Evolutionary conservation across 2,329 filamentous ascomycete species (phyloP), one percentile per base, ranked within the genome.

Genomic region (Neopestalotiopsis rosae): DNA sequence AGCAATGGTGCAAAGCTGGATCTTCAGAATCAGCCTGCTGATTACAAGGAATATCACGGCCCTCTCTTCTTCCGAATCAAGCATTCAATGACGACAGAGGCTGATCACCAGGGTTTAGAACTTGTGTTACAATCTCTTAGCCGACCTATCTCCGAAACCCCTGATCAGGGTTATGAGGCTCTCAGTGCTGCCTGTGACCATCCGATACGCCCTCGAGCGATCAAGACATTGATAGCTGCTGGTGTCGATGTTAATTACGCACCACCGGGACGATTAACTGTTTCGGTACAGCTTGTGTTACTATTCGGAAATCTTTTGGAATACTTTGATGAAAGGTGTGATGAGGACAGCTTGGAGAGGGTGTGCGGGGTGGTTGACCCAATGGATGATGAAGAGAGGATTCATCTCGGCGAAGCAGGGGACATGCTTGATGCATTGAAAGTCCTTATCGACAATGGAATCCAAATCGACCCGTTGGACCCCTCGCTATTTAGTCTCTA

Each of bases 231-330:
- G 30, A 38, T 62, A 14, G 32, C 4, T n/a, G 59, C 30, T 14
- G 59, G 59, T 42, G 59, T 34, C 32, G 59, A 62, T 13, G 20
- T 62, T 14, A 62, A 62, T 38, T 59, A 17, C 57, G 20, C 14
- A 14, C 57, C 57, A 10, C 24, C 57, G 5, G 24, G 57, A 12
- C 20, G 24, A 7, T 24, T 3, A 12, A 17, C 24, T 59, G 24
- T 32, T 24, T 12, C 24, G 10, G 13, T 12, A 13, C 30, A 30
- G 20, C 57, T 59, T 59, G 12, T 59, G 13, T 12, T 14, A 14
- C 20, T 14, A 20, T 59, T 59, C 24, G 12, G 30, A 12, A 24
- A 14, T 24, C 24, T 30, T 10, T 17, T 28, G 2, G 20, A 30
- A 5, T n/a, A 59, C 17, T 24, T 52, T 24, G 45, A n/a, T 20